Conservation (phyloP, 2,329 filamentous ascomycete species). For the Colletotrichum neosansevieriae region DNA sequence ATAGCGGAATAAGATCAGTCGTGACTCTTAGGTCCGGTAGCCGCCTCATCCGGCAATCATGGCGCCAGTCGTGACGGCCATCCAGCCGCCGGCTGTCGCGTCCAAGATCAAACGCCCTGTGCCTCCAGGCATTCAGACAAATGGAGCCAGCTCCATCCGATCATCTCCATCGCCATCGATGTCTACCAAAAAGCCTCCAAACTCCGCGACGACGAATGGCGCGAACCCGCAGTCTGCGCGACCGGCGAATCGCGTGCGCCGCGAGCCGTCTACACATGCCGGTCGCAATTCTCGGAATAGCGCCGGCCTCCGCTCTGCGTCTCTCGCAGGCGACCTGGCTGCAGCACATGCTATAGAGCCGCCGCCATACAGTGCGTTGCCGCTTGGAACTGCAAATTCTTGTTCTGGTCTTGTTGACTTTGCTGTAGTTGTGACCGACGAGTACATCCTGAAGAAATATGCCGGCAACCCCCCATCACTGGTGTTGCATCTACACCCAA, state of each 20-base stretch:
- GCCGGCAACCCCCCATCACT: slow-evolving; percentile 82
- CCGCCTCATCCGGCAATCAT: slow-evolving; percentile 50
- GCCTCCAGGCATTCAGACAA: slow-evolving; percentile 75
- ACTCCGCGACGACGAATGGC: slow-evolving; percentile 55
- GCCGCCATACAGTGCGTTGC: slow-evolving; percentile 64
- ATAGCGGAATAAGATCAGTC: slow-evolving; percentile 13
- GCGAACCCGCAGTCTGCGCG: slow-evolving; percentile 58
- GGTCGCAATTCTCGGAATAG: slow-evolving; percentile 65
- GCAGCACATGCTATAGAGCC: slow-evolving; percentile 56
- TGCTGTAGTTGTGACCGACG: slow-evolving; percentile 74
- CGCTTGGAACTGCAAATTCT: neutral
- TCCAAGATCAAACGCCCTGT: slow-evolving; percentile 77
- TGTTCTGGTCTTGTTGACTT: slow-evolving; percentile 37
- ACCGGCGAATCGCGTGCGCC: slow-evolving; percentile 68
- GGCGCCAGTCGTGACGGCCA: slow-evolving; percentile 66
- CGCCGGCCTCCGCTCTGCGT: slow-evolving; percentile 62
- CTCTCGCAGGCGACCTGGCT: slow-evolving; percentile 58
- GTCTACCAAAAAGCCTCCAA: slow-evolving; percentile 66
- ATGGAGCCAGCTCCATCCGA: slow-evolving; percentile 68
- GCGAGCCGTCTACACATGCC: slow-evolving; percentile 63
- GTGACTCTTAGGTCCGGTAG: slow-evolving; percentile 32
- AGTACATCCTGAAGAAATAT: slow-evolving; percentile 87
- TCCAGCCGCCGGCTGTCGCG: slow-evolving; percentile 56
- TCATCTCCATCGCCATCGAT: slow-evolving; percentile 71
- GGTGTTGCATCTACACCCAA: slow-evolving; percentile 85